These are phyloP conservation scores for Carex arenaria DNA, from an alignment of 202 grass and related monocot species.

Conservation along the genomic window DNA sequence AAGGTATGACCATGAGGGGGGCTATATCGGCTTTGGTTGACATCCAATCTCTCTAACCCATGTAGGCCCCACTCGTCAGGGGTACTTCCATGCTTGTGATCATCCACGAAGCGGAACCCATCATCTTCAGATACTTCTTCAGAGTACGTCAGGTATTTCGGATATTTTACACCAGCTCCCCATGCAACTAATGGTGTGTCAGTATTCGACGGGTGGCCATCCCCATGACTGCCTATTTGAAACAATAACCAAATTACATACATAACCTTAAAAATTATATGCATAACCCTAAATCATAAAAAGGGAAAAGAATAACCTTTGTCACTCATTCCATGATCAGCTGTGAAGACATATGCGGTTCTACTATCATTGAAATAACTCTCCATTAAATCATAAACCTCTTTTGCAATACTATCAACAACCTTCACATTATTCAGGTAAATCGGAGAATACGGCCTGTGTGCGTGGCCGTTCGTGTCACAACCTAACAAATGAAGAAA, in stretches of 20 bases:
- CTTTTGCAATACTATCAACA: conserved; percentile 88
- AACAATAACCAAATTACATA: not conserved
- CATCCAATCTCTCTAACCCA: conserved; percentile 87
- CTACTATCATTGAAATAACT: conserved; percentile 80
- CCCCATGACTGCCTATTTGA: conserved; percentile 87
- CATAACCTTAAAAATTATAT: not conserved
- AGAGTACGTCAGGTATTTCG: conserved; percentile 45
- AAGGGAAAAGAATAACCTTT: conserved; percentile 49
- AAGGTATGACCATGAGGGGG: conserved; percentile 70
- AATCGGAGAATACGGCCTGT: conserved; percentile 84
- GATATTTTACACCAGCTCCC: conserved; percentile 84
- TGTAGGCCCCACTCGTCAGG: conserved; percentile 75
- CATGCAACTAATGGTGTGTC: conserved; percentile 94
- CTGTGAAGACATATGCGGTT: conserved; percentile 87
- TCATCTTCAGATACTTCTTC: conserved; percentile 60
- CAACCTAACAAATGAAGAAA: conserved; percentile 93
- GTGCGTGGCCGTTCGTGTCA: conserved; percentile 95
- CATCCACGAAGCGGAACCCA: conserved; percentile 87
- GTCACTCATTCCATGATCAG: conserved; percentile 99
- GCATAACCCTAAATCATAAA: not conserved
- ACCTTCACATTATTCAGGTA: conserved; percentile 97
- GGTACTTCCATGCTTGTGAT: conserved; percentile 83
- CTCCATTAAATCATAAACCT: conserved; percentile 89
- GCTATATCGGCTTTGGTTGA: conserved; percentile 96
- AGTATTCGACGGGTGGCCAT: conserved; percentile 86